phyloP scores from a whole-genome alignment of 1,284 basidiomycete species.

The Puccinia horiana region DNA sequence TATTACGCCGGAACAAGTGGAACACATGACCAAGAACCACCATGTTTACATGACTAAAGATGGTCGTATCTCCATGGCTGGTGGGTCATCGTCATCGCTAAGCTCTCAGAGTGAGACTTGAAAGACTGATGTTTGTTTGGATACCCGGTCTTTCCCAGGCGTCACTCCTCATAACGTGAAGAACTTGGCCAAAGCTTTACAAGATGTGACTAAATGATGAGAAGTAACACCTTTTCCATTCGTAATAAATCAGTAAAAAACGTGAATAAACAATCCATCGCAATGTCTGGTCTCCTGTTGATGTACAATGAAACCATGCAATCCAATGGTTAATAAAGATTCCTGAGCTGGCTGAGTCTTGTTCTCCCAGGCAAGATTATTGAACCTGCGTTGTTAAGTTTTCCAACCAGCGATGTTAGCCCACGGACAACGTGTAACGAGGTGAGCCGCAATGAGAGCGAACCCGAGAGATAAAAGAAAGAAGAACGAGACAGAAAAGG shows the following conservation, averaged over 20 bases:
- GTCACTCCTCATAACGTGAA: constrained; percentile 49
- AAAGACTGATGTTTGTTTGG: neutral
- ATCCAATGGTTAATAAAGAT: neutral
- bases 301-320: neutral
- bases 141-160: constrained; percentile 14
- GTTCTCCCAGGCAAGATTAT: neutral
- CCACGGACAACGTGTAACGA: too few species aligned
- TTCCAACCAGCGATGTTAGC: too few species aligned
- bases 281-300: neutral
- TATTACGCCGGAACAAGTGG: constrained; percentile 58
- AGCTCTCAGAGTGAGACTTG: neutral
- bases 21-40: constrained; percentile 57
- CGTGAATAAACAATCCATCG: neutral
- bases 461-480: too few species aligned
- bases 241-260: neutral
- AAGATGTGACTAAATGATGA: constrained; percentile 47
- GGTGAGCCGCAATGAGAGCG: too few species aligned
- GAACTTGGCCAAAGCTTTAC: constrained; percentile 45
- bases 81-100: constrained; percentile 42
- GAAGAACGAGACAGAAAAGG: too few species aligned
- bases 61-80: constrained; percentile 59
- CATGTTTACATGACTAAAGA: constrained; percentile 59
- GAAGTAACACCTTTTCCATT: neutral
- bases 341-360: neutral
- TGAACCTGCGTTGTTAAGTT: too few species aligned